Base-by-base conservation (phyloP, 23 red algal genomes). In the Gracilaria gracilis region DNA sequence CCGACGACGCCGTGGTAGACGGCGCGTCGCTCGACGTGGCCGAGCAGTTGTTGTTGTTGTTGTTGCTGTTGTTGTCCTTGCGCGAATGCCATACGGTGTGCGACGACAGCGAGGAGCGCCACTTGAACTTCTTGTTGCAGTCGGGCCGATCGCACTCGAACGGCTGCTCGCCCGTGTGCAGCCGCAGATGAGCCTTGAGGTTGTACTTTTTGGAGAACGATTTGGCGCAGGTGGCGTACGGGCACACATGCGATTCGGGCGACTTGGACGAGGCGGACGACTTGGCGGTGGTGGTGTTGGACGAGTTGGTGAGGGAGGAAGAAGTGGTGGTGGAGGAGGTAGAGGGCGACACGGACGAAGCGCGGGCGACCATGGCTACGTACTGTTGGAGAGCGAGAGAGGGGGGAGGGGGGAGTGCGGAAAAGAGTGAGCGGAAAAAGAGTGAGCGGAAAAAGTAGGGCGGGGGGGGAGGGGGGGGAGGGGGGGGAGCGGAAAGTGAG, bases 171-270 rank as follows among this genome's bases (percentile, higher is more conserved):
- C 88, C 88, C 17, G 84, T 95, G 88, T 95, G 93, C 23, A 95
- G 73, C 3, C 93, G 93, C 34, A 82, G 71, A 70, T 95, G 93
- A 13, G 93, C 88, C 79, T 87, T 88, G 34, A 95, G 81, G 83
- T 95, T 95, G 54, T 95, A 95, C 58, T 90, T 89, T 77, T 95
- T 95, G 28, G 93, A 95, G 51, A 95, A 95, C 8, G 84, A 81
- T 69, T 95, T 95, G n/a, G 51, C 34, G 67, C 93, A 95, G 16
- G 76, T 37, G 37, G 58, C 55, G 61, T 84, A 95, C 15, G 83
- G 84, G 47, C 83, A 95, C 16, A 73, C 75, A 62, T 94, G 82
- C 25, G 74, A 74, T 32, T 87, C 75, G 39, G 87, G 50, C 3
- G 85, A 50, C 16, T 48, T 46, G 20, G 85, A 59, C 31, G 69